phyloP scores from a whole-genome alignment of 768 basidiomycete genomes.

The Naganishia vishniacii region DNA sequence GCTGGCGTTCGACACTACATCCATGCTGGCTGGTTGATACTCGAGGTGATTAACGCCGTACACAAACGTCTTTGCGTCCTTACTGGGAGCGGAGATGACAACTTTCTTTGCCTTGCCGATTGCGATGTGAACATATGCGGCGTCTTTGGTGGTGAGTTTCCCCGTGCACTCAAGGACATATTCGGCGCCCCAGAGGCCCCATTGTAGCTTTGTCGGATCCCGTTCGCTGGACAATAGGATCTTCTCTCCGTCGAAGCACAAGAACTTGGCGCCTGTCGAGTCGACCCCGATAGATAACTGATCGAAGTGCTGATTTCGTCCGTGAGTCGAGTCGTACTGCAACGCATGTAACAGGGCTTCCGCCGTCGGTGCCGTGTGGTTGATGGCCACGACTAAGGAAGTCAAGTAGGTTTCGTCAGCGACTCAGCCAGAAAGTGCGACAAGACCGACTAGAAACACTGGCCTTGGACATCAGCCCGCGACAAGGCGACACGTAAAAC shows the following conservation, averaged over 20 bases:
- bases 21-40: conserved; percentile 43
- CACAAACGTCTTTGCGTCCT: conserved; percentile 43
- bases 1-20: conserved; percentile 46
- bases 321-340: conserved; percentile 49
- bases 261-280: conserved; percentile 30
- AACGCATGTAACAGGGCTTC: conserved; percentile 46
- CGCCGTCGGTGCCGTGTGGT: conserved; percentile 47
- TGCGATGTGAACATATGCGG: conserved; percentile 40
- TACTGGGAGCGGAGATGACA: conserved; percentile 48
- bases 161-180: conserved; percentile 48
- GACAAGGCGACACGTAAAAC: conserved; percentile 32
- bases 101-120: conserved; percentile 45
- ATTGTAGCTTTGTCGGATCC: conserved; percentile 43
- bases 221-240: conserved; percentile 44
- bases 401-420: conserved; percentile 31
- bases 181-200: conserved; percentile 43
- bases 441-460: background rate
- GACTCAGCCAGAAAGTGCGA: background rate
- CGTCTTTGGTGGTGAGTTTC: conserved; percentile 40
- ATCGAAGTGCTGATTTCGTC: conserved; percentile 30
- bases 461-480: conserved; percentile 26
- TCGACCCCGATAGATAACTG: conserved; percentile 33
- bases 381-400: conserved; percentile 47
- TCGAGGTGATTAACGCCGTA: too few species aligned
- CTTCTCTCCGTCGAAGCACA: conserved; percentile 33